A percentile compares a stretch with the other conserved stretches of the same genome.
Evolutionary conservation across 2,329 filamentous ascomycete species (phyloP).

Genomic region (Beauveria scarabaeidicola): DNA sequence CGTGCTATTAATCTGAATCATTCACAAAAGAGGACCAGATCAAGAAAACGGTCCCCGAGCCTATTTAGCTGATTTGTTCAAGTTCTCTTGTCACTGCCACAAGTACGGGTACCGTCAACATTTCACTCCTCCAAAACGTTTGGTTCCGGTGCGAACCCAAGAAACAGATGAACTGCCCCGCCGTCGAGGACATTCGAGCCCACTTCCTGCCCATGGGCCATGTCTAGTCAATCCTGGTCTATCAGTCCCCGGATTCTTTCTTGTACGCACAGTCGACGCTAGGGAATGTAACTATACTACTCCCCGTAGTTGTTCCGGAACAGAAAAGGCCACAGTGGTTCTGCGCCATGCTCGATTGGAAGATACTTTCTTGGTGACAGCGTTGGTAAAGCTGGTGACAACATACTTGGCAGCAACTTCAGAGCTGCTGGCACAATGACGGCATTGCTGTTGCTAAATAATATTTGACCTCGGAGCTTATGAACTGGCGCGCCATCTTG

Average conservation of each 20-base stretch:
- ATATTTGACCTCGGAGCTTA: no score
- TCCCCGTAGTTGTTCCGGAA: not conserved
- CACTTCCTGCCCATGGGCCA: not conserved
- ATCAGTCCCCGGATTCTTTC: slow-evolving; percentile 5
- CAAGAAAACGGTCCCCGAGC: not conserved
- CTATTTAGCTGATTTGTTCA: not conserved
- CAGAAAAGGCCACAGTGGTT: not conserved
- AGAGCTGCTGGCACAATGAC: not conserved
- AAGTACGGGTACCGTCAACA: not conserved
- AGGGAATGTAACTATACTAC: not conserved
- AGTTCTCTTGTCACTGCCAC: slow-evolving; percentile 1
- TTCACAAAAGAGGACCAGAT: not conserved
- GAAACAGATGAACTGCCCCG: slow-evolving; percentile 9
- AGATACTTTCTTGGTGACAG: not conserved
- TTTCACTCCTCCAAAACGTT: not conserved
- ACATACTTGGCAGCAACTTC: not conserved
- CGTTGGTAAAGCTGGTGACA: not conserved
- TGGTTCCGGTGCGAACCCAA: not conserved
- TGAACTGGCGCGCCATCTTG: no score
- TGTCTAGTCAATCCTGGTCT: not conserved
- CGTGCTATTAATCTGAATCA: not conserved
- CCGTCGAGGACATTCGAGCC: not conserved
- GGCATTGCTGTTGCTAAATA: not conserved
- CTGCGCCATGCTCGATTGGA: not conserved
- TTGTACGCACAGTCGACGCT: not conserved